Percentiles rank a stretch among this genome's conserved stretches.
Evolutionary conservation across 176 grass and related monocot genomes (phyloP).

Genomic region (Carex myosuroides): DNA sequence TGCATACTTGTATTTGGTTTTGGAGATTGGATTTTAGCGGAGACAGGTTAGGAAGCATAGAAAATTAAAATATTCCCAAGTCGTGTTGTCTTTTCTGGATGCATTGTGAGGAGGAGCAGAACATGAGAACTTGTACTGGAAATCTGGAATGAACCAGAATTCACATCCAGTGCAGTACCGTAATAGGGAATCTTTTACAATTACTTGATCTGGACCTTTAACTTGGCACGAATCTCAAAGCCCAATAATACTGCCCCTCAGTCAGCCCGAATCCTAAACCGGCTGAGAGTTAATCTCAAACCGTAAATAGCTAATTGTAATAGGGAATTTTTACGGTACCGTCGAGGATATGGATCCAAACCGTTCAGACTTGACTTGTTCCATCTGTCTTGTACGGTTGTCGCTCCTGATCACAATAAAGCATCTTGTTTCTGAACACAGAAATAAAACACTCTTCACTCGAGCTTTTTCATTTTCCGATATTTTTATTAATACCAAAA

Average conservation of each 20-base stretch:
- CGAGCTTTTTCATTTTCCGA: too few relatives aligned
- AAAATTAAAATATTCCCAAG: background rate
- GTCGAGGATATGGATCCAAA: background rate
- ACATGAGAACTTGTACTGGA: background rate
- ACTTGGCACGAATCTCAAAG: too few relatives aligned
- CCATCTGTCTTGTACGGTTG: background rate
- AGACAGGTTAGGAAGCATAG: background rate
- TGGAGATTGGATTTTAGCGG: background rate
- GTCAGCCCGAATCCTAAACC: too few relatives aligned
- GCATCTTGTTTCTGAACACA: background rate
- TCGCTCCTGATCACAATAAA: background rate
- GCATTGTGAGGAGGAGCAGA: background rate
- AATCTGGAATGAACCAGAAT: background rate
- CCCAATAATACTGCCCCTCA: too few relatives aligned
- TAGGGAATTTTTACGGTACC: too few relatives aligned
- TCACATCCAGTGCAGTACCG: too few relatives aligned
- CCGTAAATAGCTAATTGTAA: too few relatives aligned
- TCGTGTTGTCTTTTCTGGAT: background rate
- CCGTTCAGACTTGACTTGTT: background rate
- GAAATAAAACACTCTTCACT: background rate
- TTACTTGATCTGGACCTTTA: too few relatives aligned
- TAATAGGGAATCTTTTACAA: too few relatives aligned
- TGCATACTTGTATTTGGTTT: background rate
- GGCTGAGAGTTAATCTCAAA: too few relatives aligned
- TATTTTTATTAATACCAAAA: too few relatives aligned